A percentile compares a stretch with the other conserved stretches of the same genome.
These are phyloP conservation scores for Triticum monococcum DNA, from an alignment of 176 grass and related monocot species.

Conservation along the genomic window DNA sequence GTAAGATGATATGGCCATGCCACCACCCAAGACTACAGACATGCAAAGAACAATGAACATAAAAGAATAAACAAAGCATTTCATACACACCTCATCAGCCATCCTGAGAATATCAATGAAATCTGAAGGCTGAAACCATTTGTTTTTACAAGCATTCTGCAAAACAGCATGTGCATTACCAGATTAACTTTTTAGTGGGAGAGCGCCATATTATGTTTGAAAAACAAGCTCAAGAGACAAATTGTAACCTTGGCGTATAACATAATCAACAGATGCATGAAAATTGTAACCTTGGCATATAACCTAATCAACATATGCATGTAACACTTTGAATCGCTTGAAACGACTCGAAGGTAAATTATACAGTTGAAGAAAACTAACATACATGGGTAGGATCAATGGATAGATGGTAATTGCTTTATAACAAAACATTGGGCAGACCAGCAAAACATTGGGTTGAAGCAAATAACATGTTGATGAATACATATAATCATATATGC, in stretches of 20 bases:
- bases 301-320: no score
- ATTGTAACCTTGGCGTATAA: neutral
- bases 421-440: neutral
- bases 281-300: neutral
- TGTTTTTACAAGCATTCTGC: constrained; percentile 83
- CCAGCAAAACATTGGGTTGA: neutral
- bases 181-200: neutral
- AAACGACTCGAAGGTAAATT: neutral
- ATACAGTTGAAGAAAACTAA: neutral
- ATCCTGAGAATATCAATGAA: constrained; percentile 59
- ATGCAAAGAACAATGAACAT: constrained; percentile 22
- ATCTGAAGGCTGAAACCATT: constrained; percentile 76
- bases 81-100: constrained; percentile 65
- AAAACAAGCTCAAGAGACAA: constrained; percentile 12
- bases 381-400: no score
- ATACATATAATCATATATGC: neutral
- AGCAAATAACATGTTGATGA: constrained; percentile 11
- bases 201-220: neutral
- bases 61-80: constrained; percentile 15
- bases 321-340: neutral
- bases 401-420: no score
- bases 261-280: constrained; percentile 12
- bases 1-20: constrained; percentile 20
- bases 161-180: constrained; percentile 31
- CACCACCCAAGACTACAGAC: constrained; percentile 3